Percentiles rank a stretch among this genome's conserved stretches.
Evolutionary conservation across 2,329 filamentous ascomycete genomes (phyloP).

Genomic region (Arthroderma uncinatum): DNA sequence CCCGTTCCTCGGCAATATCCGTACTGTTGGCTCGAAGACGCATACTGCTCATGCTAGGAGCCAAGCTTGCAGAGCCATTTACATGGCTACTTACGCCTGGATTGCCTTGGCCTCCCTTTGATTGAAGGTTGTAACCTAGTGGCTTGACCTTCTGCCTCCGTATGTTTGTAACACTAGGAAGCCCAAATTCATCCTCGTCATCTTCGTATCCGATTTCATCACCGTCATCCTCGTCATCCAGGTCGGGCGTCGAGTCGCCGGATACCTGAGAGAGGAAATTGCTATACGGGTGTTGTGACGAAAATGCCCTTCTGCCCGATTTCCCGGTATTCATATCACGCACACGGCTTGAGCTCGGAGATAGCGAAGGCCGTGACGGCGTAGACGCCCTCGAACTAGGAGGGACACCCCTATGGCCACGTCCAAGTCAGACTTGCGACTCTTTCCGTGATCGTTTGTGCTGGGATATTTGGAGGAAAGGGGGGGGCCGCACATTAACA

Average conservation of each 20-base stretch:
- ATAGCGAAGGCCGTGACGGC: conserved; percentile 52
- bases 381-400: conserved; percentile 59
- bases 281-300: conserved; percentile 61
- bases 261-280: conserved; percentile 72
- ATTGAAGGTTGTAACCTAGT: background rate
- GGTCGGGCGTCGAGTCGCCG: conserved; percentile 67
- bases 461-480: background rate
- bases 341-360: conserved; percentile 26
- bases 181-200: conserved; percentile 87
- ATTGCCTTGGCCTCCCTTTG: background rate
- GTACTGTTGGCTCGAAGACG: conserved; percentile 70
- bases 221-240: conserved; percentile 52
- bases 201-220: conserved; percentile 68
- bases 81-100: background rate
- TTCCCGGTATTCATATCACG: conserved; percentile 45
- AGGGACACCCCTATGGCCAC: conserved; percentile 22
- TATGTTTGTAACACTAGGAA: conserved; percentile 87
- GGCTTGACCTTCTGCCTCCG: conserved; percentile 48
- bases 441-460: background rate
- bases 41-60: conserved; percentile 12
- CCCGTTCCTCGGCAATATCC: conserved; percentile 86
- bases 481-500: conserved; percentile 69
- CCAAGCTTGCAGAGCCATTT: conserved; percentile 11
- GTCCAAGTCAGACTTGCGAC: conserved; percentile 1
- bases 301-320: conserved; percentile 22